Conservation (phyloP, 2,329 filamentous ascomycete species). For the Claviceps sp. region DNA sequence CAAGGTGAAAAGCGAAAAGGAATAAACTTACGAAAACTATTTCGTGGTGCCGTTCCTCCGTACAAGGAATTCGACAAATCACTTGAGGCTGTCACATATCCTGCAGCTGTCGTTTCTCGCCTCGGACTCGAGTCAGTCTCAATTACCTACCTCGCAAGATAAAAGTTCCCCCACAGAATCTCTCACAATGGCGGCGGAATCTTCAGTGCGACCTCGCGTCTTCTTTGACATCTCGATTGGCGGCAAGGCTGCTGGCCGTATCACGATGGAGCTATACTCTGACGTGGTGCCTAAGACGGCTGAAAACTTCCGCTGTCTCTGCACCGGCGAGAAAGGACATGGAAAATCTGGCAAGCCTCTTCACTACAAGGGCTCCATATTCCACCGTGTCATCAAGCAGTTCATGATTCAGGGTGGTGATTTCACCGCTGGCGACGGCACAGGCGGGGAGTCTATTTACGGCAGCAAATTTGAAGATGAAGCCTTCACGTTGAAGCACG, state of each 20-base stretch:
- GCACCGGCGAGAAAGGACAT: constrained; percentile 84
- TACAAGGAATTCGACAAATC: background rate
- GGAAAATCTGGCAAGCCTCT: constrained; percentile 74
- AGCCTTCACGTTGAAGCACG: constrained; percentile 86
- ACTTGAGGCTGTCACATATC: background rate
- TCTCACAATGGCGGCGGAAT: constrained; percentile 26
- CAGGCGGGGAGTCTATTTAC: constrained; percentile 93
- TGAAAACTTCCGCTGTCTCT: constrained; percentile 90
- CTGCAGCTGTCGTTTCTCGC: background rate
- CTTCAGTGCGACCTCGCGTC: constrained; percentile 56
- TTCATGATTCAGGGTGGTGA: constrained; percentile 97
- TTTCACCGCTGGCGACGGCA: constrained; percentile 89
- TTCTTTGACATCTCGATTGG: constrained; percentile 90
- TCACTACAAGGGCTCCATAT: constrained; percentile 83
- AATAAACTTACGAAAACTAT: background rate
- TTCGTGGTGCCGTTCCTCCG: background rate
- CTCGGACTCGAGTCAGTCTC: background rate
- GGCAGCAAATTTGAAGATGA: constrained; percentile 95
- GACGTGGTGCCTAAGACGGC: constrained; percentile 82
- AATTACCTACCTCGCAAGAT: background rate
- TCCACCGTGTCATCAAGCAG: constrained; percentile 95
- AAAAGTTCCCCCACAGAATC: background rate
- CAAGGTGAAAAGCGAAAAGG: background rate
- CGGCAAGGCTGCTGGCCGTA: constrained; percentile 56
- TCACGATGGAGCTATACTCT: constrained; percentile 72